These are phyloP conservation scores for Fusarium secorum DNA, from an alignment of 2,329 filamentous ascomycete genomes.

Conservation along the genomic window DNA sequence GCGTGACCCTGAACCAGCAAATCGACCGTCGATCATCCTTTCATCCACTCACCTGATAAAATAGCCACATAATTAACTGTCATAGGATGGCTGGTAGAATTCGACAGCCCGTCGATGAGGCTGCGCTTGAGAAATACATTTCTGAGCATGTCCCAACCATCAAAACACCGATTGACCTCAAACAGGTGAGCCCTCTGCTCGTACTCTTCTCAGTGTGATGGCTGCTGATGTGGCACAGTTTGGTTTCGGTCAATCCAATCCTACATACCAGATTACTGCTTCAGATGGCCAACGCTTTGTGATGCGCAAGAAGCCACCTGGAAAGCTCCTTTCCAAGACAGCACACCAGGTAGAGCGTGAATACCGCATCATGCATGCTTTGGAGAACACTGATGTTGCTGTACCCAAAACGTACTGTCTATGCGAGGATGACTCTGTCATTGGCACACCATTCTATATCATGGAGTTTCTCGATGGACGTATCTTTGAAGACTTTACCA, in stretches of 20 bases:
- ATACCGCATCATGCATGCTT: conserved; percentile 86
- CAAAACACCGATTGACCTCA: conserved; percentile 81
- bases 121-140: conserved; percentile 81
- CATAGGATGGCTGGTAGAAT: conserved; percentile 81
- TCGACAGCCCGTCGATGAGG: conserved; percentile 87
- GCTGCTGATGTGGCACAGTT: conserved; percentile 66
- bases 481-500: conserved; percentile 87
- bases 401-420: conserved; percentile 85
- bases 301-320: conserved; percentile 97
- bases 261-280: conserved; percentile 89
- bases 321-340: conserved; percentile 88
- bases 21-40: background rate
- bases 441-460: conserved; percentile 95
- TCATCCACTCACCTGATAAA: background rate
- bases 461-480: conserved; percentile 96
- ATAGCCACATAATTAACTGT: background rate
- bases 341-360: conserved; percentile 97
- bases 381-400: conserved; percentile 80
- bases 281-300: conserved; percentile 77
- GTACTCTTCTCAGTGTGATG: background rate
- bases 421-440: conserved; percentile 80
- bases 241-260: conserved; percentile 96
- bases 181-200: conserved; percentile 70
- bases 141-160: conserved; percentile 81
- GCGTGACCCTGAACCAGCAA: background rate